Base-by-base conservation (phyloP, 2,329 filamentous ascomycete genomes). In the Pseudocercospora fuligena region DNA sequence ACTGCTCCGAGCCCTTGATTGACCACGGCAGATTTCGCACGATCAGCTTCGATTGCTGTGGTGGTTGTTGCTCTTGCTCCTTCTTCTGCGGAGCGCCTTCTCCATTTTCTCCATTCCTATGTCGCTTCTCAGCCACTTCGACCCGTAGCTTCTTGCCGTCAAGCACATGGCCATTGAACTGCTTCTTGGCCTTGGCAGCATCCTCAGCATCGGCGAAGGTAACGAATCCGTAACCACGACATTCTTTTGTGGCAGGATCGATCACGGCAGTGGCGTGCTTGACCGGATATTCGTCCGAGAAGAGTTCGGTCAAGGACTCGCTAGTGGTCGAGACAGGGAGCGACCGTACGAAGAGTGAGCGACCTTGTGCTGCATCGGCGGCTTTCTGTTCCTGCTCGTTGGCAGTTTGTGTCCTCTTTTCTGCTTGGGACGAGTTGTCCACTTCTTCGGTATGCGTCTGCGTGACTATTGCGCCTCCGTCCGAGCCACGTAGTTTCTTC, bases 21-120 rank as follows among this genome's bases (percentile, higher is more conserved):
- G 90, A 97, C 95, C 95, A 99, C 0, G 95, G 94, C 75, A 99
- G 78, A 78, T 99, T 99, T 75, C 95, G 89, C 58, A 99, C 88
- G 78, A 99, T 92, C n/a, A 92, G 85, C 76, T 88, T 95, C 1
- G 94, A 92, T 71, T 93, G 92, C 63, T 89, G 89, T 61, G 88
- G 88, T 61, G 86, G 85, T 43, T 87, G 84, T 47, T 86, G 86
- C 73, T 88, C 82, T 69, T 90, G 85, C 71, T 90, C 87, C 73
- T 86, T 91, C 40, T 89, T 86, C 83, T 94, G 95, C 61, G 88
- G 85, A 69, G 71, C 66, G 43, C 60, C 59, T 54, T 75, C 65
- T 74, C 70, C 66, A n/a, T 69, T 68, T 19, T 72, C 73, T 27
- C 73, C 77, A 61, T 89, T 86, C 74, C 95, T 89, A 70, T 94